Evolutionary conservation across 2,329 filamentous ascomycete species (phyloP), one percentile per base, ranked within the genome.

Genomic region (Paradendryphiella salina): DNA sequence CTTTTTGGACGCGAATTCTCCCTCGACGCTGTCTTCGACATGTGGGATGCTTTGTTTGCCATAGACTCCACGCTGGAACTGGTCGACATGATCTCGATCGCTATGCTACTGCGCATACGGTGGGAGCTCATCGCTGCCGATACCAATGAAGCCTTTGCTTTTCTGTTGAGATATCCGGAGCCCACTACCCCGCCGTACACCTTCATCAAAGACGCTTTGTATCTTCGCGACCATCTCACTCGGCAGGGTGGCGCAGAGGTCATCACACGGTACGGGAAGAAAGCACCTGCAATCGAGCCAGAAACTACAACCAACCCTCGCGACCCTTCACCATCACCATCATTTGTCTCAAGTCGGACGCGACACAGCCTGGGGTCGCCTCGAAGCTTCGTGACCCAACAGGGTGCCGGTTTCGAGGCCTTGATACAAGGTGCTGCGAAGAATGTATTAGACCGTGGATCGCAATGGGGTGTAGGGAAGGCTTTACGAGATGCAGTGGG

Each of bases 41-140:
- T 99, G 48, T 99, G 94, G 94, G 94, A 99, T 74, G 82, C 86
- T 6, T 79, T 99, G 1, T 95, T 99, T 69, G 89, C 92, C 1
- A 85, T 95, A 64, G 92, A 96, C 63, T 82, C 93, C 6, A 81
- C 83, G 0, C 75, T 96, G 21, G 85, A 91, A 41, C 77, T 97
- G 26, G 85, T 97, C 60, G 90, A 97, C 66, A 80, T 94, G 47
- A 86, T 96, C n/a, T 96, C 92, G 61, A 85, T 96, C 43, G 87
- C 91, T 5, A 97, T 99, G 92, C 78, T 99, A 18, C 78, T 99
- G 37, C 84, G 94, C 42, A 90, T 97, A 61, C 85, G 93, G 49
- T 96, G 92, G 92, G 84, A 92, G 61, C 77, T 99, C 29, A 76
- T 97, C 20, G 85, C 90, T 56, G 86, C 89, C 10, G 93, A 97